These are phyloP conservation scores for Sphaerostilbella broomeana DNA, from an alignment of 2,329 filamentous ascomycete genomes.

Conservation along the genomic window DNA sequence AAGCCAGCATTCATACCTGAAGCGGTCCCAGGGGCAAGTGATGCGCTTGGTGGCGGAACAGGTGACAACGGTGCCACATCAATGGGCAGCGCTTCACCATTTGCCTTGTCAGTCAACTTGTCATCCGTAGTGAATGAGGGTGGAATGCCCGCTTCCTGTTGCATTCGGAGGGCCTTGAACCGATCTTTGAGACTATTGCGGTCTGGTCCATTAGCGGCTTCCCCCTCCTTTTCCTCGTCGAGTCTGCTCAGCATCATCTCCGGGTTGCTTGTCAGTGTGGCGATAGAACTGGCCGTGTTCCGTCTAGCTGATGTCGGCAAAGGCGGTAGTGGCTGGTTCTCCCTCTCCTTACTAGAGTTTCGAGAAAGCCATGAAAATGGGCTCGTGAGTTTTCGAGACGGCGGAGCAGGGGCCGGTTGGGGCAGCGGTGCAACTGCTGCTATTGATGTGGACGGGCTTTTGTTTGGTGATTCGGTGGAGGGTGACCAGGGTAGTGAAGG, in stretches of 20 bases:
- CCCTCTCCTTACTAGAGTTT: slow-evolving; percentile 52
- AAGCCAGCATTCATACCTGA: slow-evolving; percentile 73
- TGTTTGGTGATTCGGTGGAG: slow-evolving; percentile 43
- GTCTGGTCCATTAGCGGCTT: slow-evolving; percentile 41
- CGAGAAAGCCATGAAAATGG: slow-evolving; percentile 83
- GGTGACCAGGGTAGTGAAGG: slow-evolving; percentile 69
- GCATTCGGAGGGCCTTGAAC: slow-evolving; percentile 70
- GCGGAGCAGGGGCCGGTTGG: slow-evolving; percentile 23
- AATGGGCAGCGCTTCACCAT: slow-evolving; percentile 21
- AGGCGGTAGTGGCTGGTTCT: slow-evolving; percentile 47
- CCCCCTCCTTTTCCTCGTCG: slow-evolving; percentile 61
- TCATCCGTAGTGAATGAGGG: slow-evolving; percentile 48
- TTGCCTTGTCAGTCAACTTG: slow-evolving; percentile 29
- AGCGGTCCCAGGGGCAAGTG: slow-evolving; percentile 76
- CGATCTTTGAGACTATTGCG: slow-evolving; percentile 65
- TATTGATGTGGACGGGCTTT: slow-evolving; percentile 34
- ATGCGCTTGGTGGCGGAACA: slow-evolving; percentile 59
- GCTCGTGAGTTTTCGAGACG: slow-evolving; percentile 69
- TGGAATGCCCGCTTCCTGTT: slow-evolving; percentile 60
- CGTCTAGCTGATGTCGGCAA: slow-evolving; percentile 48
- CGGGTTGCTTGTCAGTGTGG: slow-evolving; percentile 71
- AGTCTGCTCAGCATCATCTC: slow-evolving; percentile 71
- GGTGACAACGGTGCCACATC: slow-evolving; percentile 37
- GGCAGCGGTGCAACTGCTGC: slow-evolving; percentile 26
- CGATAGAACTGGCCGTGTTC: slow-evolving; percentile 74